Percentiles rank a stretch among this genome's conserved stretches.
Evolutionary conservation across 306 rosid genomes (phyloP).

Genomic region (Lathyrus tuberosus): DNA sequence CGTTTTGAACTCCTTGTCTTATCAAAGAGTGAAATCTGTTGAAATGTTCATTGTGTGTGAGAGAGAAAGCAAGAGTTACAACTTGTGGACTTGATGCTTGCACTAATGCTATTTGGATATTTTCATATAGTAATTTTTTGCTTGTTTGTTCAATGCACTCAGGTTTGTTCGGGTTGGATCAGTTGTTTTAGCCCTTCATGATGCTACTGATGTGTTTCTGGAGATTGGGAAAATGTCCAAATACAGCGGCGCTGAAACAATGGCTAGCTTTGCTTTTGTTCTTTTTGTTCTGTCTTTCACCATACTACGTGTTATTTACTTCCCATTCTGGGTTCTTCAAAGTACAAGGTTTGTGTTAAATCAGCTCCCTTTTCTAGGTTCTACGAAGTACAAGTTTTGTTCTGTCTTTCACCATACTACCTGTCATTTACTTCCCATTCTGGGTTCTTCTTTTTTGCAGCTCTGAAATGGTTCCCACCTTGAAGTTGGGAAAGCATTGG

Average conservation of each 20-base stretch:
- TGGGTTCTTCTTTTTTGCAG: conserved; percentile 50
- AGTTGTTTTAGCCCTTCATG: conserved; percentile 92
- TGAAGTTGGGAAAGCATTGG: conserved; percentile 60
- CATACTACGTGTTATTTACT: conserved; percentile 79
- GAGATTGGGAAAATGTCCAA: conserved; percentile 95
- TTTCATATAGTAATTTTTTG: conserved; percentile 29
- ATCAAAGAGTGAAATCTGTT: too few species aligned
- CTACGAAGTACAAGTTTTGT: too few species aligned
- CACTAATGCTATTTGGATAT: conserved; percentile 2
- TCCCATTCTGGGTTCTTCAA: conserved; percentile 90
- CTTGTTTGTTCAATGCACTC: conserved; percentile 44
- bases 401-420: too few species aligned
- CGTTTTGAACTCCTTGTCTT: too few species aligned
- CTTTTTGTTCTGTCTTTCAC: conserved; percentile 79
- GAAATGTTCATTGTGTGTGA: too few species aligned
- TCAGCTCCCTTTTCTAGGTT: background rate
- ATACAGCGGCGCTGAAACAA: conserved; percentile 73
- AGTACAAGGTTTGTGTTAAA: conserved; percentile 80
- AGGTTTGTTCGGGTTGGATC: conserved; percentile 95
- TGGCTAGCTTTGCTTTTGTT: conserved; percentile 82
- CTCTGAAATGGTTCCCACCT: conserved; percentile 66
- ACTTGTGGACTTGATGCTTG: conserved; percentile 1
- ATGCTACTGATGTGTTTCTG: conserved; percentile 84
- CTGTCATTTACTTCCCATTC: too few species aligned
- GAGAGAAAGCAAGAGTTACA: too few species aligned